phyloP scores from a whole-genome alignment of 2,329 filamentous ascomycete species.

The Sphaerostilbella broomeana region DNA sequence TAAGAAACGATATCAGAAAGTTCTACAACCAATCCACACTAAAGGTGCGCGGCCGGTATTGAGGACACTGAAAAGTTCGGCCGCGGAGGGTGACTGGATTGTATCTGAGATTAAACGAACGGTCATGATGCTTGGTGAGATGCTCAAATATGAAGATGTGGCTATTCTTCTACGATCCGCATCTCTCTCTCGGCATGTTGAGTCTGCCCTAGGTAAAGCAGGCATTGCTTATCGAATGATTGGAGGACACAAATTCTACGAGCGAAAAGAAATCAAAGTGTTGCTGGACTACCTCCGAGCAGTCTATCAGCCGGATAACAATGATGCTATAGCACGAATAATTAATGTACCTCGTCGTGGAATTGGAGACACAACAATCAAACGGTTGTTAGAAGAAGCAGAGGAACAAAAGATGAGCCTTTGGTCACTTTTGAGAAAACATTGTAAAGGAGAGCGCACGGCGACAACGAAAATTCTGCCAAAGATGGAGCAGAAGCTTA shows the following conservation, averaged over 20 bases:
- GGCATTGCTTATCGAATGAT: slow-evolving; percentile 91
- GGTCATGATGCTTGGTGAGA: slow-evolving; percentile 61
- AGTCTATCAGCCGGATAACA: slow-evolving; percentile 77
- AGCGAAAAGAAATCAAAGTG: slow-evolving; percentile 80
- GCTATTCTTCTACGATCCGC: slow-evolving; percentile 84
- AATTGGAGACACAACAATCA: slow-evolving; percentile 73
- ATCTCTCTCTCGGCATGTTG: slow-evolving; percentile 75
- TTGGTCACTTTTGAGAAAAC: slow-evolving; percentile 63
- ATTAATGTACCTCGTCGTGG: slow-evolving; percentile 79
- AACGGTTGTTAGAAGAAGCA: slow-evolving; percentile 67
- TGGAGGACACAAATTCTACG: slow-evolving; percentile 83
- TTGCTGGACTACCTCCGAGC: slow-evolving; percentile 83
- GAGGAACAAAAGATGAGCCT: slow-evolving; percentile 62
- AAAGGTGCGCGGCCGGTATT: slow-evolving; percentile 76
- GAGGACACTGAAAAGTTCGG: slow-evolving; percentile 62
- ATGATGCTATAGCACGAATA: slow-evolving; percentile 75
- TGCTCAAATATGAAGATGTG: slow-evolving; percentile 70
- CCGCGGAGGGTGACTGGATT: slow-evolving; percentile 80
- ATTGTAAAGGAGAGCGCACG: slow-evolving; percentile 43
- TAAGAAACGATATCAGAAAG: slow-evolving; percentile 69
- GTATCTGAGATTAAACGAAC: slow-evolving; percentile 73
- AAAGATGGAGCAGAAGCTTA: slow-evolving; percentile 47
- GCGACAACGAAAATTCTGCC: slow-evolving; percentile 45
- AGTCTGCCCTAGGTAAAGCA: slow-evolving; percentile 70
- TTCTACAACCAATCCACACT: slow-evolving; percentile 70